Evolutionary conservation across 2,329 filamentous ascomycete species (phyloP).

Genomic region (Claviceps digitariae): DNA sequence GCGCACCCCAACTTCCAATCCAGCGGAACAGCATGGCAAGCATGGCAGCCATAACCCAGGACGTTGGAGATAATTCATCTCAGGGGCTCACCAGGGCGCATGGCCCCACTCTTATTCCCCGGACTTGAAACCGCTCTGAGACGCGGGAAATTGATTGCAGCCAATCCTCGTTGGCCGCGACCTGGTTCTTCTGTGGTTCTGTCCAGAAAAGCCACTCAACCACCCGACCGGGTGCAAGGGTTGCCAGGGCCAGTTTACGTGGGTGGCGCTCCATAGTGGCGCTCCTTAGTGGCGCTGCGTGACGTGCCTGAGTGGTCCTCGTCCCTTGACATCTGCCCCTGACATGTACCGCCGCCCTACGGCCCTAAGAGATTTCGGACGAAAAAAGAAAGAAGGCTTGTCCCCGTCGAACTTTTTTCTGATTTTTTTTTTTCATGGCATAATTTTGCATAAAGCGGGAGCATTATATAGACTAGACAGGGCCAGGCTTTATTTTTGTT

Average conservation of each 20-base stretch:
- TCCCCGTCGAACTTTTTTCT: too few species aligned
- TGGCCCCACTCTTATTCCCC: neutral
- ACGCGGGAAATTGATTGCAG: neutral
- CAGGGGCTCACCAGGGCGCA: constrained; percentile 2
- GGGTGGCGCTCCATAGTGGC: neutral
- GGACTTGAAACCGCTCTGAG: constrained; percentile 4
- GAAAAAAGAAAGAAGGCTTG: too few species aligned
- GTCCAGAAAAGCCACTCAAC: neutral
- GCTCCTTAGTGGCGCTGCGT: too few species aligned
- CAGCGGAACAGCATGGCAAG: neutral
- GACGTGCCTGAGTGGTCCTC: too few species aligned
- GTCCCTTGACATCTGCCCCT: too few species aligned
- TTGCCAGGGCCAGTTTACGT: neutral
- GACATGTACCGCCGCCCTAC: too few species aligned
- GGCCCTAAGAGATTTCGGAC: too few species aligned
- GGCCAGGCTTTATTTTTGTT: too few species aligned
- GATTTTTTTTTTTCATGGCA: too few species aligned
- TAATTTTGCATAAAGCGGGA: too few species aligned
- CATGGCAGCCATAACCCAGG: too few species aligned
- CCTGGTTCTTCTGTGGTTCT: neutral
- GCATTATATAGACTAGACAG: too few species aligned
- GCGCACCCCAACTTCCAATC: neutral
- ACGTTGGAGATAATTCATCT: neutral
- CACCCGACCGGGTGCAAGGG: neutral
- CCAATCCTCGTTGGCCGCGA: neutral